phyloP scores from a whole-genome alignment of 1,139 yeast species.

The Blastobotrys serpentis region DNA sequence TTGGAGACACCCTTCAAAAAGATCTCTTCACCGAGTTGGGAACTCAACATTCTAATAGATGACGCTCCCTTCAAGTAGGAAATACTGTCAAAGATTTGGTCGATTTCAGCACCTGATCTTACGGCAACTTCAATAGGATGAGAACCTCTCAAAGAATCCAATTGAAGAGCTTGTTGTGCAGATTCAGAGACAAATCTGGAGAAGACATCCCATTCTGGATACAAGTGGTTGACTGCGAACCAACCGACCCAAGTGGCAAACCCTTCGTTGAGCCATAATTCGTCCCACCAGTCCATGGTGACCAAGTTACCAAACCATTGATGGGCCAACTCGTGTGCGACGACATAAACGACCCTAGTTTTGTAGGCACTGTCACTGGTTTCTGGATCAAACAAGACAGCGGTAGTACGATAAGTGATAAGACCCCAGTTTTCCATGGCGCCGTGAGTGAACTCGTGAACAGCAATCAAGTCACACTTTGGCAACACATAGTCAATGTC shows the following conservation, averaged over 20 bases:
- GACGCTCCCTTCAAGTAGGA: conserved; percentile 84
- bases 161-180: conserved; percentile 64
- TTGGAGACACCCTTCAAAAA: conserved; percentile 76
- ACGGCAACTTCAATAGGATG: conserved; percentile 90
- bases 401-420: conserved; percentile 79
- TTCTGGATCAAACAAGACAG: conserved; percentile 63
- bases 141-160: conserved; percentile 75
- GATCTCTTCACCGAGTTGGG: conserved; percentile 68
- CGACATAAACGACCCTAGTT: conserved; percentile 81
- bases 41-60: conserved; percentile 72
- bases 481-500: conserved; percentile 77
- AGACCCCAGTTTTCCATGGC: conserved; percentile 96
- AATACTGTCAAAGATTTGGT: conserved; percentile 83
- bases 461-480: conserved; percentile 78
- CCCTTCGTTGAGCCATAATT: conserved; percentile 87
- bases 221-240: conserved; percentile 71
- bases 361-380: conserved; percentile 66
- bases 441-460: conserved; percentile 79
- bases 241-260: conserved; percentile 92
- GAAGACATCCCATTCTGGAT: conserved; percentile 88
- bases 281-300: conserved; percentile 96
- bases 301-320: conserved; percentile 94
- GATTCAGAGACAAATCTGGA: conserved; percentile 67
- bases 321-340: conserved; percentile 87
- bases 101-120: conserved; percentile 74